Percentiles rank a stretch among this genome's conserved stretches.
Conservation (phyloP, 768 basidiomycete genomes). For the Dacryopinax primogenitus region DNA sequence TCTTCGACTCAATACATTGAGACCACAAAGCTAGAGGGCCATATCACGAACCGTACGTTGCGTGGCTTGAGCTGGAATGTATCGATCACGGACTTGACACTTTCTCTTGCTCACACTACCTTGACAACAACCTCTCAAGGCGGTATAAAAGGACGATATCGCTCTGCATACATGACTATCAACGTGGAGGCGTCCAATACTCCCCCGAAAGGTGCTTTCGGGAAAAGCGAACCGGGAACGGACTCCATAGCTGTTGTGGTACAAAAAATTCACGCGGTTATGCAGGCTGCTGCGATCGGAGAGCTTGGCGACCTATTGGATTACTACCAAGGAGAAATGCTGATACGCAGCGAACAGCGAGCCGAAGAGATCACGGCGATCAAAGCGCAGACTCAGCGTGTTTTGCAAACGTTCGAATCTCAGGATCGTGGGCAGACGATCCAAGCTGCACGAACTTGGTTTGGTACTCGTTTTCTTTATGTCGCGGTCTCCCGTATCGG, state of each 20-base stretch:
- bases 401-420: slow-evolving; percentile 62
- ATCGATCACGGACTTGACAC: slow-evolving; percentile 55
- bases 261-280: slow-evolving; percentile 75
- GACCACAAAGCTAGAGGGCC: slow-evolving; percentile 59
- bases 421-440: slow-evolving; percentile 11
- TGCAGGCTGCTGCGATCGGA: slow-evolving; percentile 87
- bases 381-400: slow-evolving; percentile 60
- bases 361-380: slow-evolving; percentile 67
- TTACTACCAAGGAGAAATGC: slow-evolving; percentile 73
- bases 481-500: slow-evolving; percentile 49
- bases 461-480: slow-evolving; percentile 28
- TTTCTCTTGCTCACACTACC: slow-evolving; percentile 66
- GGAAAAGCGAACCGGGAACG: slow-evolving; percentile 10
- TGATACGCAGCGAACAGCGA: slow-evolving; percentile 59
- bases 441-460: slow-evolving; percentile 22
- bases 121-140: slow-evolving; percentile 27
- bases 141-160: slow-evolving; percentile 45
- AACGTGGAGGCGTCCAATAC: slow-evolving; percentile 41
- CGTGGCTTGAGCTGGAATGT: slow-evolving; percentile 50
- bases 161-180: slow-evolving; percentile 73
- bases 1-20: slow-evolving; percentile 63
- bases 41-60: slow-evolving; percentile 31
- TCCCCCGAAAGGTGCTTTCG: slow-evolving; percentile 1
- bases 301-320: slow-evolving; percentile 84
- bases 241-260: slow-evolving; percentile 38